Percentiles rank a stretch among this genome's conserved stretches.
Evolutionary conservation across 2,329 filamentous ascomycete genomes (phyloP).

Genomic region (Cladosporium velox): DNA sequence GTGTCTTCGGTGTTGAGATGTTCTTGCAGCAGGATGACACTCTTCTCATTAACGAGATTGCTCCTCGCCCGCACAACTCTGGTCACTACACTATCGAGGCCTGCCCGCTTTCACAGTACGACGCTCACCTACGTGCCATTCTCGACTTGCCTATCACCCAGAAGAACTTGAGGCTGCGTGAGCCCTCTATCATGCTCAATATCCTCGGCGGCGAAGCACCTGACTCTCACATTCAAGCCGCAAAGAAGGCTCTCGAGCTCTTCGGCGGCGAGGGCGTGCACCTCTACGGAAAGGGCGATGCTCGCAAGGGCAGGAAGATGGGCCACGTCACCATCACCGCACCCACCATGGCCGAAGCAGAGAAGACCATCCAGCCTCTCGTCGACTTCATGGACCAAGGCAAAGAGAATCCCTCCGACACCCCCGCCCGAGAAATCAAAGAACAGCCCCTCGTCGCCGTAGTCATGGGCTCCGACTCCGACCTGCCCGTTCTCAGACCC

Average conservation of each 20-base stretch:
- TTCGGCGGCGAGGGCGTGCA: conserved; percentile 55
- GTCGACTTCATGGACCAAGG: conserved; percentile 63
- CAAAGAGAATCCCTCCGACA: conserved; percentile 49
- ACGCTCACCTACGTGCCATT: conserved; percentile 84
- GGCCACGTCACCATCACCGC: conserved; percentile 86
- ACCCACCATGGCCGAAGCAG: conserved; percentile 66
- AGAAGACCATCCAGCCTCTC: conserved; percentile 68
- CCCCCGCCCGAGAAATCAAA: conserved; percentile 40
- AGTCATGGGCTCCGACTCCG: conserved; percentile 83
- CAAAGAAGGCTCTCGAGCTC: conserved; percentile 54
- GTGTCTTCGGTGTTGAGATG: conserved; percentile 96
- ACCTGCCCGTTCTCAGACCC: conserved; percentile 67
- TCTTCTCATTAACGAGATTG: conserved; percentile 83
- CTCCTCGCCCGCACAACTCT: conserved; percentile 82
- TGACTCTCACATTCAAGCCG: conserved; percentile 64
- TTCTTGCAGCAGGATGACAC: conserved; percentile 74
- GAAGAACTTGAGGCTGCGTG: conserved; percentile 56
- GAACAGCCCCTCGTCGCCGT: conserved; percentile 66
- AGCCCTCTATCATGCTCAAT: conserved; percentile 76
- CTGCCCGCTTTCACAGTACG: conserved; percentile 85
- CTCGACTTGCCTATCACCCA: conserved; percentile 63
- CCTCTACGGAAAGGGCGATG: conserved; percentile 84
- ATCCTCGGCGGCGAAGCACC: conserved; percentile 69
- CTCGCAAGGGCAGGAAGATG: conserved; percentile 88
- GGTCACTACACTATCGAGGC: conserved; percentile 96